Evolutionary conservation across 306 rosid genomes (phyloP).

Genomic region (Sechiopsis laciniata): DNA sequence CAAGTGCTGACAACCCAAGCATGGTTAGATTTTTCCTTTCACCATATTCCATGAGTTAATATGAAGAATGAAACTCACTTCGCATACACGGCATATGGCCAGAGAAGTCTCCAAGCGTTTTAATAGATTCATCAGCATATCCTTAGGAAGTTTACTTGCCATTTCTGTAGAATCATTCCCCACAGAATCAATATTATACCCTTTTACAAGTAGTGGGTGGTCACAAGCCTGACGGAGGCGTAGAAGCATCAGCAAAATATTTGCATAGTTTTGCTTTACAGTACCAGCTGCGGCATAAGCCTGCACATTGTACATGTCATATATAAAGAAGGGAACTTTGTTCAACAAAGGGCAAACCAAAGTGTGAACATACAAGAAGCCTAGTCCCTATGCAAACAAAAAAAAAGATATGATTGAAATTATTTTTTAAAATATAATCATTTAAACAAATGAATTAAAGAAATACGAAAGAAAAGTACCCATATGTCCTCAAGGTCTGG

Average conservation of each 20-base stretch:
- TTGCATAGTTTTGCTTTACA: slow-evolving; percentile 92
- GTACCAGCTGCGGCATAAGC: slow-evolving; percentile 99
- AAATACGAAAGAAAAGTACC: background rate
- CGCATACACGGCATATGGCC: slow-evolving; percentile 63
- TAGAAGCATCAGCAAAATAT: slow-evolving; percentile 88
- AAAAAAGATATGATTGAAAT: background rate
- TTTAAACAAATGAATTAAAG: background rate
- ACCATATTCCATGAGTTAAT: background rate
- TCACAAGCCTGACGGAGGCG: slow-evolving; percentile 99
- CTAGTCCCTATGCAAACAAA: background rate
- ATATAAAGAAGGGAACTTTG: background rate
- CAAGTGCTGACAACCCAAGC: background rate
- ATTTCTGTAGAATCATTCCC: slow-evolving; percentile 65
- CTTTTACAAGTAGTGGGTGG: slow-evolving; percentile 87
- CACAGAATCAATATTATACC: slow-evolving; percentile 49
- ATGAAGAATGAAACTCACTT: slow-evolving; percentile 47
- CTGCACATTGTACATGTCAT: slow-evolving; percentile 41
- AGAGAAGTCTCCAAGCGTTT: slow-evolving; percentile 55
- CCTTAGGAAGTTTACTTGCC: slow-evolving; percentile 72
- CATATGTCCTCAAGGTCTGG: background rate
- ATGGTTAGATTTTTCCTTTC: background rate
- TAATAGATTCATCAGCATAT: slow-evolving; percentile 53
- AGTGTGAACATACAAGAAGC: slow-evolving; percentile 14
- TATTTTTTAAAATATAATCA: background rate
- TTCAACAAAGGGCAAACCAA: slow-evolving; percentile 7